Base-by-base conservation (phyloP, 1,139 yeast genomes). In the Scheffersomyces illinoinensis region DNA sequence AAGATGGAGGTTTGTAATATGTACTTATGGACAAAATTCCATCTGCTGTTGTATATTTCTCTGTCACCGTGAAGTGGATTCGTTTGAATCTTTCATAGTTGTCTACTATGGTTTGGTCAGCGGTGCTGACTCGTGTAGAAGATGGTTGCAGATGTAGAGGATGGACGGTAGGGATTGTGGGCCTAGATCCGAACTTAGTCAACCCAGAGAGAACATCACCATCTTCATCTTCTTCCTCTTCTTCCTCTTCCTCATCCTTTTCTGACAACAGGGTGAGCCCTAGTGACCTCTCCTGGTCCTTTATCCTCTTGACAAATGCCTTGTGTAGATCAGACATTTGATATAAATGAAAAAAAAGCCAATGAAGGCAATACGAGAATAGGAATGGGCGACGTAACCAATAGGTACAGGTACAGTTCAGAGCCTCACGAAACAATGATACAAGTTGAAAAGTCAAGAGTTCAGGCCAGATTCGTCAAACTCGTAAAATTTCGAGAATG, bases 1-100 rank as follows among this genome's bases (percentile, higher is more conserved):
- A 57, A 2, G 66, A 58, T 0, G 97, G 95, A 0, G 86, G 79
- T 17, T 78, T 76, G 65, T 79, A 90, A 70, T 88, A 91, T 0
- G 88, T 84, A 60, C 87, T 85, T 71, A 91, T 33, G 43, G 43
- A 33, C 43, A 33, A 33, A 14, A 33, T 33, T 10, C 43, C 43
- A 39, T 33, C 43, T 8, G 50, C 55, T n/a, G 55, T 54, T 4
- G 53, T 33, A 49, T 62, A 62, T 2, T 54, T 39, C 33, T 63
- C 61, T 19, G 47, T 57, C 4, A 56, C 54, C 14, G 59, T 58
- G 54, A 59, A 62, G 20, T 55, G 58, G 10, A 47, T 48, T 12
- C 26, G 57, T 55, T 53, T 56, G 54, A 62, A 62, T 2, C 23
- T 17, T 14, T 57, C 50, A 53, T 56, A 64, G 10, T 59, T 47